Evolutionary conservation across 768 basidiomycete genomes (phyloP), one percentile per base, ranked within the genome.

Genomic region (Mycena vulgaris): DNA sequence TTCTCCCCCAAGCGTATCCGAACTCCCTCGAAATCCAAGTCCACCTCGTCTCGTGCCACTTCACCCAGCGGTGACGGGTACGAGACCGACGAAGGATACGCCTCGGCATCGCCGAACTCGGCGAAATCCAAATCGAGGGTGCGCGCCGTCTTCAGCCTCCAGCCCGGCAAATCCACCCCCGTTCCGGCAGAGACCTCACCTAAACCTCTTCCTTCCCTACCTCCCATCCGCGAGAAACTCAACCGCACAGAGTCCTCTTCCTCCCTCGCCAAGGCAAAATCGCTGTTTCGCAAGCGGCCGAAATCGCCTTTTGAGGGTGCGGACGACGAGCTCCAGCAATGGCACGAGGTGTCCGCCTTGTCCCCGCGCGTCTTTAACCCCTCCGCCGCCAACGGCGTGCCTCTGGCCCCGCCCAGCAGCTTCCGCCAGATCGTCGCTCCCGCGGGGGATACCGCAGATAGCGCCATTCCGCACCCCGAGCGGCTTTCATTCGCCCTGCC

Each of bases 51-150:
- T 19, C 23, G 45, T 2, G 56, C 33, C 9, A 53, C 51, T 0
- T 56, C 58, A n/a, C 57, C 66, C 1, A 7, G 47, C 5, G 53
- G 63, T 11, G 64, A 57, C 40, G 68, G 68, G 17, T 69, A 69
- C 51, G 69, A 70, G 13, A 70, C 63, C 9, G 69, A 70, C 63
- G 69, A 70, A 27, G 69, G 69, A n/a, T 70, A 70, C 31, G 47
- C 19, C 49, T 65, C 69, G 21, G 69, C 63, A 11, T 65, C 69
- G 47, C 49, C 62, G 25, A 19, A 14, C 39, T 17, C 63, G 6
- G 40, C 66, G 4, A 72, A 64, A 40, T 30, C 56, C 11, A 69
- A 42, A 49, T 60, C 66, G 21, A 37, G 63, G 28, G 63, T 53
- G n/a, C 71, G 71, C 39, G 30, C 47, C 0, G 67, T 55, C 30